Conservation (phyloP, 805 yeast genomes). For the Ogataea thermomethanolica region DNA sequence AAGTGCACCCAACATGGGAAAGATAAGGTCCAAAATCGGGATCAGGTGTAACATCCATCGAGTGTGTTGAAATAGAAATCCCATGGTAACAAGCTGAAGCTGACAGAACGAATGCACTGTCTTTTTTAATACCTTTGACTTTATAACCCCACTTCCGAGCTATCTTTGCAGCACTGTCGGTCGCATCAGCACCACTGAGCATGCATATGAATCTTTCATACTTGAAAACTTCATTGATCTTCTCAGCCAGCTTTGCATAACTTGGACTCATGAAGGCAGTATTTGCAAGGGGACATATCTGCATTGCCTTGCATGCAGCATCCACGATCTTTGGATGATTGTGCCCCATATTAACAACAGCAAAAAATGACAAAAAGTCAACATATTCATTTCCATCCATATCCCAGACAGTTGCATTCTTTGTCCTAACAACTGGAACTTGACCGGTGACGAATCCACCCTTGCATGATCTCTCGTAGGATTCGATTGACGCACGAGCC, state of each 20-base stretch:
- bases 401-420: constrained; percentile 26
- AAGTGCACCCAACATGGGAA: constrained; percentile 22
- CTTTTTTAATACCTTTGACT: constrained; percentile 20
- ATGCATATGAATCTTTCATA: constrained; percentile 23
- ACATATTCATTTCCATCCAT: constrained; percentile 29
- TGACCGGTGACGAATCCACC: constrained; percentile 28
- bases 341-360: constrained; percentile 32
- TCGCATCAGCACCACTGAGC: constrained; percentile 29
- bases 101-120: constrained; percentile 23
- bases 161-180: constrained; percentile 28
- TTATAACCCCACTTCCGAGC: constrained; percentile 30
- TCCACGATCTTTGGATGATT: constrained; percentile 28
- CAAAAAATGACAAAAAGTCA: constrained; percentile 29
- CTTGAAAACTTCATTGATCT: constrained; percentile 21
- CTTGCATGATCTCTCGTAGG: constrained; percentile 5
- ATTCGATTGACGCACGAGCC: too few species aligned
- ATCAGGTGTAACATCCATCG: constrained; percentile 16
- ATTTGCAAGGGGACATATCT: constrained; percentile 21
- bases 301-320: constrained; percentile 25
- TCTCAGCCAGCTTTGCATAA: constrained; percentile 22
- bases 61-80: constrained; percentile 27
- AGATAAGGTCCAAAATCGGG: constrained; percentile 25
- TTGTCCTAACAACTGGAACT: constrained; percentile 21
- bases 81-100: constrained; percentile 29
- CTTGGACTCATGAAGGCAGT: constrained; percentile 25